Evolutionary conservation across 2,329 filamentous ascomycete genomes (phyloP).

Genomic region (Alternaria alternata): DNA sequence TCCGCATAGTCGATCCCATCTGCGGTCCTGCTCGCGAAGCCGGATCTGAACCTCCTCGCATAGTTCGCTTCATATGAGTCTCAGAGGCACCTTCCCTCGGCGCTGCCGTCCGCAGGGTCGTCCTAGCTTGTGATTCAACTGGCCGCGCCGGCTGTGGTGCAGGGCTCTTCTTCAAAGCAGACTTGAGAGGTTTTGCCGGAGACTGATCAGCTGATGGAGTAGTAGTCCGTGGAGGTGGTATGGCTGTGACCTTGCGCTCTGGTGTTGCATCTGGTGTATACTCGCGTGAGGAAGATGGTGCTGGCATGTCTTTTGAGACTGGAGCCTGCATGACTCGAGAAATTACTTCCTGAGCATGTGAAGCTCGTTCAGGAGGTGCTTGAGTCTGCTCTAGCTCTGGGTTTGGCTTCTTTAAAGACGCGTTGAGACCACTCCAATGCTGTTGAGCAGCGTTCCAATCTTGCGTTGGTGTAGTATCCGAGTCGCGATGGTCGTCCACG

Average conservation of each 20-base stretch:
- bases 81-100: constrained; percentile 16
- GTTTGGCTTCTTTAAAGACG: constrained; percentile 62
- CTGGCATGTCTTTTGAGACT: constrained; percentile 13
- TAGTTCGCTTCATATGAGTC: constrained; percentile 49
- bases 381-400: neutral
- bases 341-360: constrained; percentile 11
- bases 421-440: constrained; percentile 73
- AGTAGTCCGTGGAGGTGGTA: constrained; percentile 7
- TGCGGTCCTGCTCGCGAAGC: constrained; percentile 21
- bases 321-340: constrained; percentile 23
- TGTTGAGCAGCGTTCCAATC: constrained; percentile 74
- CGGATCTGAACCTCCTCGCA: constrained; percentile 29
- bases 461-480: constrained; percentile 35
- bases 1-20: constrained; percentile 41
- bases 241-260: constrained; percentile 12
- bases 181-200: constrained; percentile 48
- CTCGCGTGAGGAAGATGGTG: constrained; percentile 4
- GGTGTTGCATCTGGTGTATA: constrained; percentile 6
- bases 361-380: constrained; percentile 8
- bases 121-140: constrained; percentile 21
- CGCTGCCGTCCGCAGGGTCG: constrained; percentile 14
- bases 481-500: constrained; percentile 16
- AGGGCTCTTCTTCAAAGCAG: constrained; percentile 53
- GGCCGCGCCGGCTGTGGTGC: constrained; percentile 23
- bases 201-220: constrained; percentile 23